A percentile compares a stretch with the other conserved stretches of the same genome.
These are phyloP conservation scores for Fusarium torulosum DNA, from an alignment of 2,329 filamentous ascomycete genomes.

Conservation along the genomic window DNA sequence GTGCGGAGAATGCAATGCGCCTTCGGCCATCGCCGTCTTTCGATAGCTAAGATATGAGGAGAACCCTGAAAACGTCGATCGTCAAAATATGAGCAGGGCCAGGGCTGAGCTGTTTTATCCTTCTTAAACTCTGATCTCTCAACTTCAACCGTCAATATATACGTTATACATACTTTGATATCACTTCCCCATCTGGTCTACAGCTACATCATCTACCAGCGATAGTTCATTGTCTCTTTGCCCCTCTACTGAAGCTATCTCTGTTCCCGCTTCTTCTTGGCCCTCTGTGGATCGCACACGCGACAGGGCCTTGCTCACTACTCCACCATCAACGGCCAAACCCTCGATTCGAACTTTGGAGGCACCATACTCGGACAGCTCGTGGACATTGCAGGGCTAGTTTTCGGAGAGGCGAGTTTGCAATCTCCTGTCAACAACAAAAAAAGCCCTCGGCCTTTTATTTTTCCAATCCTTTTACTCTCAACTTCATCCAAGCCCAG, in stretches of 20 bases:
- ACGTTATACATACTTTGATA: neutral
- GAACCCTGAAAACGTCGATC: slow-evolving; percentile 38
- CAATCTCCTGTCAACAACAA: slow-evolving; percentile 11
- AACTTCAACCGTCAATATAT: neutral
- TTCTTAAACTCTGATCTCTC: slow-evolving; percentile 16
- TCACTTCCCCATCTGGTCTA: neutral
- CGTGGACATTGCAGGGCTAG: slow-evolving; percentile 43
- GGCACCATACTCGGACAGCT: slow-evolving; percentile 24
- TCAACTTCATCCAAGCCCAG: neutral
- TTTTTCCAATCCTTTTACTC: neutral
- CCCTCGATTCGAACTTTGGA: slow-evolving; percentile 37
- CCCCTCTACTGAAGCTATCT: slow-evolving; percentile 32
- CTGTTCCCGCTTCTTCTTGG: slow-evolving; percentile 34
- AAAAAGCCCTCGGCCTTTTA: neutral
- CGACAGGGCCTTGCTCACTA: slow-evolving; percentile 43
- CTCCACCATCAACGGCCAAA: slow-evolving; percentile 42
- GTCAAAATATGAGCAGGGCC: slow-evolving; percentile 37
- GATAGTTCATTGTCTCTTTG: neutral
- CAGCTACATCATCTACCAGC: neutral
- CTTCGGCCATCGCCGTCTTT: slow-evolving; percentile 36
- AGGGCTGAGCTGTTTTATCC: slow-evolving; percentile 19
- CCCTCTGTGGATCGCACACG: slow-evolving; percentile 42
- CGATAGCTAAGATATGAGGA: slow-evolving; percentile 42
- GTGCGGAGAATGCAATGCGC: slow-evolving; percentile 38
- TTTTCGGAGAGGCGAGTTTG: slow-evolving; percentile 29